phyloP scores from a whole-genome alignment of 129 eudicot genomes.

The Flaveria linearis region DNA sequence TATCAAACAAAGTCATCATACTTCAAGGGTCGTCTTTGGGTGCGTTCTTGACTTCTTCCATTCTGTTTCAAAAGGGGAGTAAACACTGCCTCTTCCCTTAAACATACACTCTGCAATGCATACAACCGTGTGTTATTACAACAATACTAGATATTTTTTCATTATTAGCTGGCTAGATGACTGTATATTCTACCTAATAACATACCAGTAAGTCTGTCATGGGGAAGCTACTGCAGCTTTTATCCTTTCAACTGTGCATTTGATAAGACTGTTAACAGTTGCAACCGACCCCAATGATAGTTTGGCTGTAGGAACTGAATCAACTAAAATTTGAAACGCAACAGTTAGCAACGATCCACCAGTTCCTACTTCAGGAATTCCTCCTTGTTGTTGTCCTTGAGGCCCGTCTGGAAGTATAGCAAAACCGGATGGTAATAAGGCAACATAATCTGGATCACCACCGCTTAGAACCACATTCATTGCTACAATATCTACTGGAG shows the following conservation, averaged over 20 bases:
- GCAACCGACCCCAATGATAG: conserved; percentile 83
- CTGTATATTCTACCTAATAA: conserved; percentile 27
- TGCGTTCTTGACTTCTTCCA: conserved; percentile 99
- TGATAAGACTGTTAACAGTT: conserved; percentile 79
- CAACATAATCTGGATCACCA: conserved; percentile 96
- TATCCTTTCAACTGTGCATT: conserved; percentile 89
- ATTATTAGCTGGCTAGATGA: not conserved
- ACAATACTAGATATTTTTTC: not conserved
- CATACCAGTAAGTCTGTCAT: conserved; percentile 27
- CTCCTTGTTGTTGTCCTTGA: conserved; percentile 37
- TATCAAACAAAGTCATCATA: conserved; percentile 39
- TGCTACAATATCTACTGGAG: conserved; percentile 92
- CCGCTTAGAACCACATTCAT: conserved; percentile 95
- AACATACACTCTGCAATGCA: conserved; percentile 33
- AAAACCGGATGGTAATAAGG: conserved; percentile 92
- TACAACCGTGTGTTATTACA: not conserved
- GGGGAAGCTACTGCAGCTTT: conserved; percentile 69
- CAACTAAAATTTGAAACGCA: conserved; percentile 81
- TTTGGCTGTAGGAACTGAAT: conserved; percentile 87
- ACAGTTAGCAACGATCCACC: conserved; percentile 89
- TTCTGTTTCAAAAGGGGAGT: conserved; percentile 34
- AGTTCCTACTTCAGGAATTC: conserved; percentile 58
- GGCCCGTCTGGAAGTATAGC: conserved; percentile 98
- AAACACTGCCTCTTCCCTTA: conserved; percentile 41
- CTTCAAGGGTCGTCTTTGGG: conserved; percentile 61